Base-by-base conservation (phyloP, 1,284 basidiomycete genomes). In the Megacollybia platyphylla region DNA sequence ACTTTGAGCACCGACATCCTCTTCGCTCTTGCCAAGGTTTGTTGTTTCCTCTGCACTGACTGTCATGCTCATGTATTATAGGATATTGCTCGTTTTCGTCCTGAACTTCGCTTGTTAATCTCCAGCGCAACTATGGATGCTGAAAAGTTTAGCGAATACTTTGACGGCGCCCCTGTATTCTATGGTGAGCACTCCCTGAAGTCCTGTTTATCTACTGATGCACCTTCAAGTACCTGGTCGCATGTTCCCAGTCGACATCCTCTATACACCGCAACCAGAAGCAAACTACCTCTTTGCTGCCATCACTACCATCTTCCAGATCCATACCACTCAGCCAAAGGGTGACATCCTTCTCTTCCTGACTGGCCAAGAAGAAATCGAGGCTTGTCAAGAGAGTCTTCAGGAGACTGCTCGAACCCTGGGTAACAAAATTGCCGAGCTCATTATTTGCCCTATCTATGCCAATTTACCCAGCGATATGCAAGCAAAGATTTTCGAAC, bases 401-500 rank as follows among this genome's bases (percentile, higher is more conserved):
- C 84, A 89, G 57, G 94, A 98, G 64, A 98, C 96, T 0, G 85
- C 91, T 34, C 79, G 90, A 26, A 87, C 94, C 0, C 67, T 98
- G 0, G 94, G 94, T 15, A 96, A 97, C 67, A 97, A 97, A 65
- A 87, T 98, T 35, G 77, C 81, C 6, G 96, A 98, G 56, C 72
- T 98, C 42, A 83, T 98, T 45, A 76, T 98, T 42, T 97, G 92
- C 56, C 96, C 96, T 0, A 97, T 98, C 51, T 98, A 99, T 57
- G 93, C 96, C 48, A 97, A 97, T 58, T 64, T 99, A 28, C 96
- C 96, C 1, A 93, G 87, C 51, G 96, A 99, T 49, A 92, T 97
- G 92, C 96, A 99, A 60, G 87, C 92, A 29, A 97, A 97, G 65
- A 98, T 98, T 49, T 99, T 98, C 60, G 96, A 99, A 61, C 93